Conservation (phyloP, 2,329 filamentous ascomycete genomes). For the Trichoderma sp. region DNA sequence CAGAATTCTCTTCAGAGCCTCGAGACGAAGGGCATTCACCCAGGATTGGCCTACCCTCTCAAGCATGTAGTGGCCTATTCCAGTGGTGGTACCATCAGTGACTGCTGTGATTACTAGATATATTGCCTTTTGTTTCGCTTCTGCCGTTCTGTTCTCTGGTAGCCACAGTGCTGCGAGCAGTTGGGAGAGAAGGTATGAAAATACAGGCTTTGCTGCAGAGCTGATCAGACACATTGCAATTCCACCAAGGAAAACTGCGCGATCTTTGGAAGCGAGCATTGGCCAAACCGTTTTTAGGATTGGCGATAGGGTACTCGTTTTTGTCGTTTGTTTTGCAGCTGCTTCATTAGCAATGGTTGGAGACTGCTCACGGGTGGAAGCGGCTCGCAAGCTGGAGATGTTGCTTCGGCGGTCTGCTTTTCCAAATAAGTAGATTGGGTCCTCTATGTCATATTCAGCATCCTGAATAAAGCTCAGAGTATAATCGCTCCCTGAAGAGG, state of each 20-base stretch:
- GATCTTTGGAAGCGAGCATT: conserved; percentile 56
- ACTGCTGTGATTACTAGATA: conserved; percentile 69
- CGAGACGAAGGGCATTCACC: conserved; percentile 71
- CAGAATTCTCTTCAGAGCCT: conserved; percentile 71
- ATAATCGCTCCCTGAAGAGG: neutral
- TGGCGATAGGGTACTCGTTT: conserved; percentile 28
- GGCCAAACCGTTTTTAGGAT: conserved; percentile 68
- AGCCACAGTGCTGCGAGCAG: conserved; percentile 73
- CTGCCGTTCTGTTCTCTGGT: conserved; percentile 49
- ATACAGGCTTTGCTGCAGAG: conserved; percentile 70
- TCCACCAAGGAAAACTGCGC: conserved; percentile 61
- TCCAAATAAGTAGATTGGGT: conserved; percentile 33
- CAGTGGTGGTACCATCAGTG: conserved; percentile 67
- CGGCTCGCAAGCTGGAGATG: conserved; percentile 31
- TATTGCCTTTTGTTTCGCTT: conserved; percentile 69
- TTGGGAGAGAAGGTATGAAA: conserved; percentile 75
- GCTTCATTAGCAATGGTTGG: neutral
- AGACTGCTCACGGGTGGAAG: conserved; percentile 29
- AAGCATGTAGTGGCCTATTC: conserved; percentile 69
- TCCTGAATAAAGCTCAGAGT: neutral
- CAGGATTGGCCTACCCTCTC: conserved; percentile 75
- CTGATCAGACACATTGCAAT: conserved; percentile 65
- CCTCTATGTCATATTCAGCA: conserved; percentile 25
- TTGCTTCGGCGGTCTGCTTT: conserved; percentile 40
- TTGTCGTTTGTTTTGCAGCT: neutral